Evolutionary conservation across 1,284 basidiomycete genomes (phyloP).

Genomic region (Omphalotus olearius): DNA sequence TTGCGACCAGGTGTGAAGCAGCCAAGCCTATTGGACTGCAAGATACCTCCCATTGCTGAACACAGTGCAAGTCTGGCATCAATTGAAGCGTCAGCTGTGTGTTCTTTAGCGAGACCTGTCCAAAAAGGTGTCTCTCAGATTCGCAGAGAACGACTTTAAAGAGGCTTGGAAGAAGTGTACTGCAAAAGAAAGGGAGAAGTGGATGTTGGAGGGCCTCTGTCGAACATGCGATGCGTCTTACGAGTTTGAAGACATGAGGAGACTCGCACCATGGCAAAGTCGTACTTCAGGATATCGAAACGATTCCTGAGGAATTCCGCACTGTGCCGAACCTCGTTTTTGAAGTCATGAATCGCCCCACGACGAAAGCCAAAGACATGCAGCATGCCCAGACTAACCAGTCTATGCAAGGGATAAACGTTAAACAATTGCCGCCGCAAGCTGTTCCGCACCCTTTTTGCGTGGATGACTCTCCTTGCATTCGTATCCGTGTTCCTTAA

Average conservation of each 20-base stretch:
- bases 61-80: background rate
- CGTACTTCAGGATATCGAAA: conserved; percentile 1
- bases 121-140: background rate
- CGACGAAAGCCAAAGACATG: too few relatives aligned
- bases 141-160: conserved; percentile 1
- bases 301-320: background rate
- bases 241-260: conserved; percentile 2
- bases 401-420: background rate
- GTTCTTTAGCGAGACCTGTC: conserved; percentile 4
- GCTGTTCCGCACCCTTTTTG: conserved; percentile 2
- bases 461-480: conserved; percentile 5
- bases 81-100: background rate
- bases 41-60: background rate
- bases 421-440: background rate
- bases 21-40: background rate
- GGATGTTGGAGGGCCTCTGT: conserved; percentile 1
- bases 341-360: background rate
- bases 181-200: conserved; percentile 2
- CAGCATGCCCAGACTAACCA: background rate
- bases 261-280: background rate
- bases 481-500: background rate
- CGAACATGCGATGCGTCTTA: conserved; percentile 2
- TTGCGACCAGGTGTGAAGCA: background rate
- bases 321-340: conserved; percentile 1
- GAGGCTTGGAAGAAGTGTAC: conserved; percentile 4